Base-by-base conservation (phyloP, 2,329 filamentous ascomycete genomes). In the Geoglossum cookeanum region DNA sequence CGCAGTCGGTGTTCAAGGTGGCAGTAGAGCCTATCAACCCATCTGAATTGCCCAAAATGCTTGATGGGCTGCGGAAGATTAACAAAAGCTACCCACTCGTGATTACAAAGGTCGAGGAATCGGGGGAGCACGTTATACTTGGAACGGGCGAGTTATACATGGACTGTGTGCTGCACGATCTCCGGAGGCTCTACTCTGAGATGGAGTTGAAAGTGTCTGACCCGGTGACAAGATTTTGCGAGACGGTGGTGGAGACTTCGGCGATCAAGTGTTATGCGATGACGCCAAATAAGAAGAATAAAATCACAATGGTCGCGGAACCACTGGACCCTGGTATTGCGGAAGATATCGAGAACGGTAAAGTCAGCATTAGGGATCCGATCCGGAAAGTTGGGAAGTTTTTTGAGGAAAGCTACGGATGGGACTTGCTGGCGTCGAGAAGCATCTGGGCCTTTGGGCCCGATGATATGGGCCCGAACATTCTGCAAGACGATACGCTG, bases 121-220 rank as follows among this genome's bases (percentile, higher is more conserved):
- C 89, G 1, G 92, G 92, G 55, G 92, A 98, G 70, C 92, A 98
- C 67, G 84, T 98, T 62, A 78, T 98, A 52, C 79, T 98, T 3
- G 92, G 92, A 29, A 98, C 92, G 0, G 92, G 92, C 59, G 92
- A 98, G 69, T 76, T 98, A n/a, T 98, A 98, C 73, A 97, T 98
- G 90, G 92, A 98, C 69, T 98, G 92, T 65, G 91, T 98, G 3
- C 77, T 98, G 51, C 92, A 98, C 69, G 92, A 98, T 67, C 77
- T 98, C 52, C 85, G 92, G 57, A 80, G 83, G 45, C 71, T 97
- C n/a, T 98, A 96, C 67, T 90, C 92, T 13, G 91, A 97, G 65
- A 98, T 98, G 92, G 92, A 98, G 68, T 86, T 98, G 72, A 97
- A 97, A 72, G 88, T 98, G 54, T 98, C 92, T 0, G 92, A 98